phyloP scores from a whole-genome alignment of 1,284 basidiomycete species.

The Trametes sp. region DNA sequence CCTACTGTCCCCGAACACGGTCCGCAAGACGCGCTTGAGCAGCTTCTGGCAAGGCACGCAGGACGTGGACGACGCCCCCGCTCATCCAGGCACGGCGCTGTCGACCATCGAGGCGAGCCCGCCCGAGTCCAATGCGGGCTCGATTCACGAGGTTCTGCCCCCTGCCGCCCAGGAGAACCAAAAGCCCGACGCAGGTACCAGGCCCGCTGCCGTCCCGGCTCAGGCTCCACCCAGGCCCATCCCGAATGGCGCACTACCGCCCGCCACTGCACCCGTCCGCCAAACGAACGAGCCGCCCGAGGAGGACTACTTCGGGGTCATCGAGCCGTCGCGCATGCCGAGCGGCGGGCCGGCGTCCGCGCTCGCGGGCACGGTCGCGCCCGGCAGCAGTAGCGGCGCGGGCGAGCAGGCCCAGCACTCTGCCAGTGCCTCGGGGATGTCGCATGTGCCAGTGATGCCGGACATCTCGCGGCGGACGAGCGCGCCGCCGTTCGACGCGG shows the following conservation, averaged over 20 bases:
- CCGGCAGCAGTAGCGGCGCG: not conserved
- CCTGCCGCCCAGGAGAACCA: not conserved
- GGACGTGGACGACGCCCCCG: constrained; percentile 47
- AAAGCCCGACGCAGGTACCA: not conserved
- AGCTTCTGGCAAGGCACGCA: constrained; percentile 77
- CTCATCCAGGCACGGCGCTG: constrained; percentile 14
- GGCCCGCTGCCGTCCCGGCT: not conserved
- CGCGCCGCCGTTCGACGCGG: constrained; percentile 37
- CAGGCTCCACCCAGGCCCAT: constrained; percentile 11
- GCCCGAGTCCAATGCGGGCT: constrained; percentile 23
- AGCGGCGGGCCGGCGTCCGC: constrained; percentile 8
- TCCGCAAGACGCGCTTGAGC: constrained; percentile 62
- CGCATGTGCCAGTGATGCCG: not conserved
- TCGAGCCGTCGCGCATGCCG: constrained; percentile 19
- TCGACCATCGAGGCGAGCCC: constrained; percentile 42
- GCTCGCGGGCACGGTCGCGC: not conserved
- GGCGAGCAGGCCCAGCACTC: not conserved
- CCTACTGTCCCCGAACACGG: constrained; percentile 54
- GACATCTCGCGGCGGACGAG: constrained; percentile 38
- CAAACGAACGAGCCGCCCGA: constrained; percentile 27
- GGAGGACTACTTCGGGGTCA: constrained; percentile 43
- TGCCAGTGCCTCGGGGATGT: not conserved
- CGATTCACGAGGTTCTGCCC: constrained; percentile 2
- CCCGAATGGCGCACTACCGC: constrained; percentile 31
- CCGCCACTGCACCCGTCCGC: constrained; percentile 41